A percentile compares a stretch with the other conserved stretches of the same genome.
Evolutionary conservation across 2,329 filamentous ascomycete species (phyloP).

Genomic region (Trichoderma atrobrunneum): DNA sequence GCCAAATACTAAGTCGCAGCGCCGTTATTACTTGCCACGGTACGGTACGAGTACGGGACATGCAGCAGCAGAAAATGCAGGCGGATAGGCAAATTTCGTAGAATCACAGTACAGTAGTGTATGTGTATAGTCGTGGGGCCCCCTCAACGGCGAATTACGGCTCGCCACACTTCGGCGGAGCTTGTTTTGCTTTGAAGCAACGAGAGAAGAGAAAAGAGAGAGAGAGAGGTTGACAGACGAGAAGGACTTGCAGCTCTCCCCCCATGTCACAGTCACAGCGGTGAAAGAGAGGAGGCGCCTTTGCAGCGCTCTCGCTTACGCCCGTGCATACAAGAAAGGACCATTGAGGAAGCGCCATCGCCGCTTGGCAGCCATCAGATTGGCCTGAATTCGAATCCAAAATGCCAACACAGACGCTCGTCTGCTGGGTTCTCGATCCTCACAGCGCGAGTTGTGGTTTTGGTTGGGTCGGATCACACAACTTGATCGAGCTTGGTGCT

Average conservation of each 20-base stretch:
- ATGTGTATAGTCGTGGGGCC: background rate
- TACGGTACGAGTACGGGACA: background rate
- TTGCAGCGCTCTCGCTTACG: background rate
- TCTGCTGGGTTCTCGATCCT: background rate
- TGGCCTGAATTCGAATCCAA: background rate
- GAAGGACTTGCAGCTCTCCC: background rate
- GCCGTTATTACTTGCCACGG: background rate
- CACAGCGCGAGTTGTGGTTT: background rate
- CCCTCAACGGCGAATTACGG: conserved; percentile 16
- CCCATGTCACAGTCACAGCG: conserved; percentile 4
- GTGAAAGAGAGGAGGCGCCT: background rate
- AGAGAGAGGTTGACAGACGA: background rate
- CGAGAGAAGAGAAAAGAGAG: background rate
- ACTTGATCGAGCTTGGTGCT: background rate
- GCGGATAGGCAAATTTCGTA: background rate
- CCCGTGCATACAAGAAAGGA: background rate
- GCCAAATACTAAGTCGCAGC: background rate
- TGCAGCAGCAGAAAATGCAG: background rate
- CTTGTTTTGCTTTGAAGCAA: background rate
- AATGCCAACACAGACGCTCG: background rate
- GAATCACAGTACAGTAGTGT: background rate
- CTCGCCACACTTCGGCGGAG: conserved; percentile 16
- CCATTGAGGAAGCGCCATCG: background rate
- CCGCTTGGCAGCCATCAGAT: background rate
- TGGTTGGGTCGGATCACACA: background rate